Percentiles rank a stretch among this genome's conserved stretches.
Conservation (phyloP, 1,284 basidiomycete species). For the Sanghuangporus weigelae region DNA sequence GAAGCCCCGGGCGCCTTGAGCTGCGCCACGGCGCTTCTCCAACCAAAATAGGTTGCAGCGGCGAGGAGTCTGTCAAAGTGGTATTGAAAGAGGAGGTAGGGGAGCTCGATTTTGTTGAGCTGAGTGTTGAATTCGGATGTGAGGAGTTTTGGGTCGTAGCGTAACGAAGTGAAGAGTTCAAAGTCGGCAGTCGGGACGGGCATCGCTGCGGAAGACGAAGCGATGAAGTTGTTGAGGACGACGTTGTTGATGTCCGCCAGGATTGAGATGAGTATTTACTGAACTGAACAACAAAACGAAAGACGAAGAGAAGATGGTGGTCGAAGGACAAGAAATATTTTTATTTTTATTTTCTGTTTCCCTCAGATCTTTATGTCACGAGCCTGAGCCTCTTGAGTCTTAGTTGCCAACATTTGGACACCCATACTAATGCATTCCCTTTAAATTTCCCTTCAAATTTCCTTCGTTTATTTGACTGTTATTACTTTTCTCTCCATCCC, state of each 20-base stretch:
- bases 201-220: conserved; percentile 6
- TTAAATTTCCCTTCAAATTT: no score
- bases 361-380: not conserved
- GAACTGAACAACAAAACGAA: not conserved
- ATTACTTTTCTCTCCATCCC: not conserved
- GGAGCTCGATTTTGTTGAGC: conserved; percentile 38
- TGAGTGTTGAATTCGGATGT: conserved; percentile 51
- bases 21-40: conserved; percentile 34
- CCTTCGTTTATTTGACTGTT: not conserved
- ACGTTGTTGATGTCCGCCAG: not conserved
- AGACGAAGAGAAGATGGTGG: not conserved
- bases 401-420: no score
- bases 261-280: not conserved
- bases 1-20: conserved; percentile 29
- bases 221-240: not conserved
- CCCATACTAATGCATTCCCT: no score
- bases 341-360: not conserved
- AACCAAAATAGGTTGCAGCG: conserved; percentile 45
- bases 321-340: not conserved
- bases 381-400: not conserved
- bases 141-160: conserved; percentile 50
- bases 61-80: conserved; percentile 53
- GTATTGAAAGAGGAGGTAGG: conserved; percentile 52
- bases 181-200: conserved; percentile 19
- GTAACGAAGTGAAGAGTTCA: conserved; percentile 47